Percentiles rank a stretch among this genome's conserved stretches.
These are phyloP conservation scores for Arctostaphylos glauca DNA, from an alignment of 148 eudicot genomes.

Conservation along the genomic window DNA sequence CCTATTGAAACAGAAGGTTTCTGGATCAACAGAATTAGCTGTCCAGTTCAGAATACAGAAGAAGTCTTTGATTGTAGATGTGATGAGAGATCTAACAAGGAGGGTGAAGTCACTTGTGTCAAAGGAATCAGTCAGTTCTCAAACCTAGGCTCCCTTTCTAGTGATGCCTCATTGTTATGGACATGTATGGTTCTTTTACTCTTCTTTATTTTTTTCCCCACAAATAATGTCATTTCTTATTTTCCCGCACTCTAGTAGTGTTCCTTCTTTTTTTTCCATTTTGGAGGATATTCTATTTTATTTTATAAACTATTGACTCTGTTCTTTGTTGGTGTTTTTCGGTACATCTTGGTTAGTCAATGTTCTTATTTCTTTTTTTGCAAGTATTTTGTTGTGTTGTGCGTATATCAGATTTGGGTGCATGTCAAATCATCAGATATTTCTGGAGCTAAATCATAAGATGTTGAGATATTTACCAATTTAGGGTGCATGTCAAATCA, in stretches of 20 bases:
- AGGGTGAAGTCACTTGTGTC: slow-evolving; percentile 53
- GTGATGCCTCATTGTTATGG: neutral
- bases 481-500: no score
- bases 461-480: no score
- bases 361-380: no score
- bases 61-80: slow-evolving; percentile 68
- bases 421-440: no score
- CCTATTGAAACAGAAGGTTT: slow-evolving; percentile 50
- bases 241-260: neutral
- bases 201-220: neutral
- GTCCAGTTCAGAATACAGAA: slow-evolving; percentile 75
- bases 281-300: neutral
- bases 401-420: no score
- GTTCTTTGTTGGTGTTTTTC: neutral
- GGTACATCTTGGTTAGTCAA: neutral
- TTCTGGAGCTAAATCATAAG: no score
- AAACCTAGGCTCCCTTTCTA: slow-evolving; percentile 16
- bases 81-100: slow-evolving; percentile 67
- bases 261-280: neutral
- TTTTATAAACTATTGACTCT: neutral
- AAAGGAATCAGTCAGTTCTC: slow-evolving; percentile 41
- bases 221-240: neutral
- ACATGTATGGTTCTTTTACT: neutral
- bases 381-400: no score
- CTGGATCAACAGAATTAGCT: slow-evolving; percentile 58